phyloP scores from a whole-genome alignment of 129 eudicot species.

The Silybum marianum region DNA sequence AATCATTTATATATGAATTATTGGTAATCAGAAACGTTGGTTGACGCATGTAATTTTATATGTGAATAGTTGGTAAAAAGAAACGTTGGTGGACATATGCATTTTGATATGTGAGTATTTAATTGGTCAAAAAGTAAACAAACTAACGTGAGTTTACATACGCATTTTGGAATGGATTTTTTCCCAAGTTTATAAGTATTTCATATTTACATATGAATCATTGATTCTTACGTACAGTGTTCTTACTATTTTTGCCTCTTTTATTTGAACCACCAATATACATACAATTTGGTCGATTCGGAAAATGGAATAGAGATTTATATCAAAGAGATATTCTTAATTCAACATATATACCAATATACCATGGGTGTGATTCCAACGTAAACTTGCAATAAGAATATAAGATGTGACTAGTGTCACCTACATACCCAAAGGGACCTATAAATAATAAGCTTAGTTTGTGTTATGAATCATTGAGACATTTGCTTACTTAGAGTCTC shows the following conservation, averaged over 20 bases:
- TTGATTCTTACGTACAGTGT: neutral
- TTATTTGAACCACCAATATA: neutral
- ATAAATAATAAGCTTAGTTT: constrained; percentile 30
- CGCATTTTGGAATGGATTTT: too few relatives aligned
- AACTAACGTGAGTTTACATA: neutral
- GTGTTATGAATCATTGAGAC: constrained; percentile 2
- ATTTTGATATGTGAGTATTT: neutral
- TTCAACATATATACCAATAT: constrained; percentile 25
- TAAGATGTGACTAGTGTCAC: constrained; percentile 8
- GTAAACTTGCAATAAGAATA: constrained; percentile 29
- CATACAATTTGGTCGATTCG: constrained; percentile 19
- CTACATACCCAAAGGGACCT: neutral
- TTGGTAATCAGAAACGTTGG: too few relatives aligned
- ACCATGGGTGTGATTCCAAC: constrained; percentile 34
- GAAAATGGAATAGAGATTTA: constrained; percentile 13
- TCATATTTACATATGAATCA: too few relatives aligned
- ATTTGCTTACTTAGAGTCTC: neutral
- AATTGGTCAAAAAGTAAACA: neutral
- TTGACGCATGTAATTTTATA: neutral
- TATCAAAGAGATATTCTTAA: constrained; percentile 17
- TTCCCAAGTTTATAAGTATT: neutral
- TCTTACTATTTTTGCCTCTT: too few relatives aligned
- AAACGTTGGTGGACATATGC: neutral
- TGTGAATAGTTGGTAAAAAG: neutral
- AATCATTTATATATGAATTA: too few relatives aligned